Percentiles rank a stretch among this genome's conserved stretches.
These are phyloP conservation scores for Phytophthora idaei DNA, from an alignment of 352 stramenopile genomes.

Conservation along the genomic window DNA sequence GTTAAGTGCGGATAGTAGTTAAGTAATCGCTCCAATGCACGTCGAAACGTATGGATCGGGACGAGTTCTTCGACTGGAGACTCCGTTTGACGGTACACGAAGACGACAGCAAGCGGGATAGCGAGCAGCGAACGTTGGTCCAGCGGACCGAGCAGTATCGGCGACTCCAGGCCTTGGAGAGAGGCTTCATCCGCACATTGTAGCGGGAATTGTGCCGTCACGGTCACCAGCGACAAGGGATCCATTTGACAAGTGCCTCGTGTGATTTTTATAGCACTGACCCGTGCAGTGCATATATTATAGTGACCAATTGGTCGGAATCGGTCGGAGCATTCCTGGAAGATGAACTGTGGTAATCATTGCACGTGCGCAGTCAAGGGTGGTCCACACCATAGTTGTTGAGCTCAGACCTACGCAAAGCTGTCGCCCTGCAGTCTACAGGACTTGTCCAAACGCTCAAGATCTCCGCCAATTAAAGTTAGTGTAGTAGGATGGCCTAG, in stretches of 20 bases:
- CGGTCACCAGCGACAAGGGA: conserved; percentile 1
- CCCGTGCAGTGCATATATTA: too few relatives aligned
- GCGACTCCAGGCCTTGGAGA: conserved; percentile 6
- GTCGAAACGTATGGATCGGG: conserved; percentile 12
- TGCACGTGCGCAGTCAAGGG: too few relatives aligned
- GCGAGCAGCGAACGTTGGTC: conserved; percentile 22
- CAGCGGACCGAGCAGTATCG: conserved; percentile 23
- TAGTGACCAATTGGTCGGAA: too few relatives aligned
- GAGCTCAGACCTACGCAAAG: too few relatives aligned
- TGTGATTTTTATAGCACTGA: too few relatives aligned
- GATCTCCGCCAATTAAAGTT: too few relatives aligned
- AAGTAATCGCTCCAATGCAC: not conserved
- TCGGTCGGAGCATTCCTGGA: too few relatives aligned
- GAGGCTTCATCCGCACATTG: conserved; percentile 12
- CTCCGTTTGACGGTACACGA: conserved; percentile 22
- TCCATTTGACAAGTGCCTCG: not conserved
- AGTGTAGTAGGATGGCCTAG: too few relatives aligned
- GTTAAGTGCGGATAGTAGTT: not conserved
- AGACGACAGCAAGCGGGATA: conserved; percentile 27
- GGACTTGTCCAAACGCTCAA: too few relatives aligned
- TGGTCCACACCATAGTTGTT: too few relatives aligned
- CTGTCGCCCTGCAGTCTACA: too few relatives aligned
- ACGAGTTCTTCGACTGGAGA: conserved; percentile 9
- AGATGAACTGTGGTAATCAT: too few relatives aligned
- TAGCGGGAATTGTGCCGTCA: conserved; percentile 4